Percentiles rank a stretch among this genome's conserved stretches.
Evolutionary conservation across 2,329 filamentous ascomycete genomes (phyloP).

Genomic region (Aspergillus versicolor): DNA sequence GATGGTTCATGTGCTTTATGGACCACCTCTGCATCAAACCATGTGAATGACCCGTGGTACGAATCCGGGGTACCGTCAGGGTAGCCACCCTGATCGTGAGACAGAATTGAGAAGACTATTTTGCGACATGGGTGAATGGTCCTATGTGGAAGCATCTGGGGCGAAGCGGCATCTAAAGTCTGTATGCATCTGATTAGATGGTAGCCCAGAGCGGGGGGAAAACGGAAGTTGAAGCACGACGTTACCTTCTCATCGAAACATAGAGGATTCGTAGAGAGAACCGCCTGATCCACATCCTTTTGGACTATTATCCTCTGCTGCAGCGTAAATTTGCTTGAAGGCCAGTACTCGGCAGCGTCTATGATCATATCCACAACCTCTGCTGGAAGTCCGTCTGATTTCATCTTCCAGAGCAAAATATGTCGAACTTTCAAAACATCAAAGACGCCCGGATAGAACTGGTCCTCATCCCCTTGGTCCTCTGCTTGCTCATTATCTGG

Average conservation of each 20-base stretch:
- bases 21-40: constrained; percentile 40
- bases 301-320: constrained; percentile 21
- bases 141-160: constrained; percentile 33
- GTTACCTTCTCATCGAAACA: constrained; percentile 33
- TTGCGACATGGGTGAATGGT: constrained; percentile 39
- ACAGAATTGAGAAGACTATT: constrained; percentile 35
- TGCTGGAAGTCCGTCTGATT: constrained; percentile 26
- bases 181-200: constrained; percentile 2
- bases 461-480: constrained; percentile 1
- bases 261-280: constrained; percentile 36
- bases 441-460: constrained; percentile 28
- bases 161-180: constrained; percentile 16
- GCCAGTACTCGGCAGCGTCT: constrained; percentile 39
- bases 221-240: background rate
- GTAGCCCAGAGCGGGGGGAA: background rate
- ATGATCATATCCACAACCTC: constrained; percentile 42
- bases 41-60: constrained; percentile 36
- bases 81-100: constrained; percentile 36
- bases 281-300: constrained; percentile 34
- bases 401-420: constrained; percentile 27
- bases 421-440: constrained; percentile 36
- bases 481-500: background rate
- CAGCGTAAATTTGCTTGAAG: constrained; percentile 24
- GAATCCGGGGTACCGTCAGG: constrained; percentile 10
- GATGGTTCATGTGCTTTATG: constrained; percentile 23